Evolutionary conservation across 2,329 filamentous ascomycete genomes (phyloP), one percentile per base, ranked within the genome.

Genomic region (Pleomassaria siparia): DNA sequence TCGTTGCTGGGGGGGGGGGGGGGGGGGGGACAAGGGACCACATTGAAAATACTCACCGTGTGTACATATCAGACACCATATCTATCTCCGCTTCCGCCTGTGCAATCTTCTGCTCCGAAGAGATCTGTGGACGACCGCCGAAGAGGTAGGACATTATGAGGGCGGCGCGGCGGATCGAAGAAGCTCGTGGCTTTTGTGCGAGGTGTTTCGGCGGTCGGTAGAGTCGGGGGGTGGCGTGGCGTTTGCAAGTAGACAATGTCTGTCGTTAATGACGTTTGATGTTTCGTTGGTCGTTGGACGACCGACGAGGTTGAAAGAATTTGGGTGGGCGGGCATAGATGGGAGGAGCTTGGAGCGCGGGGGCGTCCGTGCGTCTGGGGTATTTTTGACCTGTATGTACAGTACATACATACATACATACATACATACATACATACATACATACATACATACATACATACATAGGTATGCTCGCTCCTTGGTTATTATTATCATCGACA

Each of bases 51-150:
- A 43, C 74, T 52, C 83, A 97, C 94, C 94, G 89, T 79, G 91
- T 92, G 82, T 96, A 95, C 87, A 97, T 96, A 74, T 96, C 91
- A 54, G 91, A 89, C 62, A 96, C 85, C 80, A 97, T 91, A 76
- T 96, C 94, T 75, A 97, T 90, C 79, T 99, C 95, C 60, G 90
- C 87, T 79, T 99, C 92, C 64, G 95, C 91, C 65, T 90, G 89
- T 65, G 89, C 88, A 73, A 99, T 94, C 83, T 97, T 99, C 81
- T 97, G 89, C 74, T 90, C 91, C 67, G 91, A 96, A 56, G 90
- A 88, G 71, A 91, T 88, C 78, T 96, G 90, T 54, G 89, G 88
- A 59, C 84, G 80, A 66, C 80, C 79, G 70, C 87, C 83, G 58
- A 71, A 69, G 55, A 71, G 64, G 56, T 70, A 70, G 32, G 67